A percentile compares a stretch with the other conserved stretches of the same genome.
Conservation (phyloP, 805 yeast species). For the Debaryomyces prosopidis region DNA sequence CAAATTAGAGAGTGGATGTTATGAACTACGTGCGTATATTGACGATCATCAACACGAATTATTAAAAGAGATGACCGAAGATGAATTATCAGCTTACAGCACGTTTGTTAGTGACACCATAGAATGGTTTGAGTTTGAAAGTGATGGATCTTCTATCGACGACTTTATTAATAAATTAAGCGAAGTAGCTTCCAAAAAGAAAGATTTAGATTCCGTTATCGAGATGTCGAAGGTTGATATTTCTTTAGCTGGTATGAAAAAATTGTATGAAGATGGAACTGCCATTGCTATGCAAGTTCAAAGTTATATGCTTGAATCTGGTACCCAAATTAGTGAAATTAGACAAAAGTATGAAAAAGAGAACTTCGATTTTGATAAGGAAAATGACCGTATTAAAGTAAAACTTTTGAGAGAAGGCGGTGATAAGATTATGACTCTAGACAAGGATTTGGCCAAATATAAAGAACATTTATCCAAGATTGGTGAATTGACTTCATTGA, state of each 20-base stretch:
- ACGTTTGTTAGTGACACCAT: conserved; percentile 46
- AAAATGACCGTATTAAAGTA: conserved; percentile 44
- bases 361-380: conserved; percentile 53
- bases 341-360: conserved; percentile 43
- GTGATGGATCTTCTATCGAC: conserved; percentile 47
- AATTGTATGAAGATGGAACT: conserved; percentile 44
- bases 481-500: conserved; percentile 20
- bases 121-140: conserved; percentile 80
- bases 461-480: conserved; percentile 28
- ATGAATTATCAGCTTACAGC: conserved; percentile 20
- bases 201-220: conserved; percentile 32
- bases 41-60: conserved; percentile 51
- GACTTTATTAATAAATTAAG: conserved; percentile 26
- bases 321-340: conserved; percentile 44
- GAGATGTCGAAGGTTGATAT: conserved; percentile 48
- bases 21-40: conserved; percentile 61
- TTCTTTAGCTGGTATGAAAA: conserved; percentile 44
- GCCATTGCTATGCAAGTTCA: conserved; percentile 43
- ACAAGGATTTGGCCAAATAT: conserved; percentile 23
- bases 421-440: conserved; percentile 26
- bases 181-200: conserved; percentile 17
- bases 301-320: conserved; percentile 43
- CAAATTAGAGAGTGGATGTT: conserved; percentile 69
- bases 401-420: conserved; percentile 20
- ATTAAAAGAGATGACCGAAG: conserved; percentile 38